Evolutionary conservation across 129 eudicot species (phyloP), one percentile per base, ranked within the genome.

Genomic region (Flaveria ramosissima): DNA sequence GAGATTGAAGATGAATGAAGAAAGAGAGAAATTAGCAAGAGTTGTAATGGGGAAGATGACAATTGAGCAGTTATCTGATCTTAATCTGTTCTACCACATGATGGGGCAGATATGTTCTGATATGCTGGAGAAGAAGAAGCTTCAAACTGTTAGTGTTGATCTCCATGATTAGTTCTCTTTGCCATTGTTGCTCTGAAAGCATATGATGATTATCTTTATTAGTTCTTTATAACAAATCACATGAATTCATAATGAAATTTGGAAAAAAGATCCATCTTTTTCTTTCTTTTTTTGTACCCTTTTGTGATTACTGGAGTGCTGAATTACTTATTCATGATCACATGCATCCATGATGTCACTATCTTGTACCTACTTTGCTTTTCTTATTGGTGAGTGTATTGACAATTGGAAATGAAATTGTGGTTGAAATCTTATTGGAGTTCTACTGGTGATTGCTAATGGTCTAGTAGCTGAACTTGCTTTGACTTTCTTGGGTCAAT

Each of bases 31-130:
- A 70, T 50, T 89, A 39, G 97, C 96, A 13, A 89, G 83, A 84
- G 83, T 71, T 61, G 79, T 89, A 45, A 91, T 95, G 83, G 96
- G 84, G 61, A 95, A 91, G 61, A 91, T 95, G 99, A 59, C 96
- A 20, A 76, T 83, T 8, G 99, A 91, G 53, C 94, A 95, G 27
- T 48, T 95, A 62, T 85, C 96, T 50, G 97, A 95, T 75, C 77
- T 91, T 12, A 55, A 82, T 86, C 47, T 94, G 15, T 95, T 95
- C 50, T 95, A 95, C 77, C 89, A 86, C 77, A 87, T 88, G 90
- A 95, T 95, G 99, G 92, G 90, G 10, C 70, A 89, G 77, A 81
- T 91, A 41, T 88, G 92, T 72, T 91, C 97, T 3, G 92, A 95
- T 36, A 83, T 89, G 6, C 48, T 95, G 82, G 97, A 91, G 27